These are phyloP conservation scores for Mucor saturninus DNA, from an alignment of 371 early-diverging fungal species.

Conservation along the genomic window DNA sequence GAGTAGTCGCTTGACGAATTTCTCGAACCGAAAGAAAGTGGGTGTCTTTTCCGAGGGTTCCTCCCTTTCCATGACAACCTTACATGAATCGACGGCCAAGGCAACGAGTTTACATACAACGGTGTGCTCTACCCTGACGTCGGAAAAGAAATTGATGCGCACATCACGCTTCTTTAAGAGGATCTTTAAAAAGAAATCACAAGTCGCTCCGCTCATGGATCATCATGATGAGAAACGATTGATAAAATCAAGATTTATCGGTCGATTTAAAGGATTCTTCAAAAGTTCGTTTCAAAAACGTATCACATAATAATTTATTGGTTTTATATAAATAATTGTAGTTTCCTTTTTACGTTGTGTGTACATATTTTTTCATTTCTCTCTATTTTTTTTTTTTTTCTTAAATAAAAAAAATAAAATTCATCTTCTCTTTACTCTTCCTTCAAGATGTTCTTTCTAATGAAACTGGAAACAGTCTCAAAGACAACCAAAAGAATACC, in stretches of 20 bases:
- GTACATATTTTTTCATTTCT: conserved; percentile 4
- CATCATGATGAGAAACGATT: conserved; percentile 10
- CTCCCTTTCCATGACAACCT: conserved; percentile 7
- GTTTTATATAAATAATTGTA: neutral
- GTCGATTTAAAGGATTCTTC: conserved; percentile 17
- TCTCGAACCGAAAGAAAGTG: conserved; percentile 19
- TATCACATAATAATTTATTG: conserved; percentile 3
- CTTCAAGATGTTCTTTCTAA: conserved; percentile 74
- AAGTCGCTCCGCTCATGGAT: conserved; percentile 13
- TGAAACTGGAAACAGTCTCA: conserved; percentile 85
- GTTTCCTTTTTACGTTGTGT: neutral
- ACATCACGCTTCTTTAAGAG: conserved; percentile 11
- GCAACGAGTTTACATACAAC: neutral
- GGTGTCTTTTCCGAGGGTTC: conserved; percentile 1
- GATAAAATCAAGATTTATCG: conserved; percentile 4
- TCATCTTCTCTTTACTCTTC: conserved; percentile 25
- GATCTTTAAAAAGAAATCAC: conserved; percentile 25
- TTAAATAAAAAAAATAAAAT: neutral
- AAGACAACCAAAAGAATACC: conserved; percentile 93
- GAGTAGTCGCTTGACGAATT: conserved; percentile 16
- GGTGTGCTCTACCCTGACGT: neutral
- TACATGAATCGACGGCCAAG: conserved; percentile 6
- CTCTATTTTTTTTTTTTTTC: conserved; percentile 4
- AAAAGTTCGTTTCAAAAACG: conserved; percentile 23
- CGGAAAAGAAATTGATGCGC: neutral